These are phyloP conservation scores for Fusarium fracticaudum DNA, from an alignment of 2,329 filamentous ascomycete genomes.

Conservation along the genomic window DNA sequence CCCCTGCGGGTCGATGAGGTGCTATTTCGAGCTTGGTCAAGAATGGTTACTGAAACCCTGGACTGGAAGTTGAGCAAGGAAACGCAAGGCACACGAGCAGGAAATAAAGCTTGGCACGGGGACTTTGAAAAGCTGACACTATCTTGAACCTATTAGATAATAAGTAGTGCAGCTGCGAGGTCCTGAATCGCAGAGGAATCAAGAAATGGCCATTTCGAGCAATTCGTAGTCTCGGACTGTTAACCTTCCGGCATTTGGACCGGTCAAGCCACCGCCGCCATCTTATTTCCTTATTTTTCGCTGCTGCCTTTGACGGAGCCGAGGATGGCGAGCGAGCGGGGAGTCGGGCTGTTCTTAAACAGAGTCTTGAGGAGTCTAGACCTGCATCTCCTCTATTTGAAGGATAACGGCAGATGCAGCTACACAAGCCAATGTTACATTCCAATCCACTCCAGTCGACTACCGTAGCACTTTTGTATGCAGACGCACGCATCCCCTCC, in stretches of 20 bases:
- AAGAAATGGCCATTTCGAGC: background rate
- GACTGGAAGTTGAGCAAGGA: constrained; percentile 7
- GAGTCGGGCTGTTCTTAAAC: background rate
- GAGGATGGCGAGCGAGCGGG: background rate
- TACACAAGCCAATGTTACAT: background rate
- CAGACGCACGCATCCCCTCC: background rate
- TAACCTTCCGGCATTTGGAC: constrained; percentile 4
- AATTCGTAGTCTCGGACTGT: constrained; percentile 5
- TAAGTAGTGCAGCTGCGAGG: background rate
- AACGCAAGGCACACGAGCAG: constrained; percentile 5
- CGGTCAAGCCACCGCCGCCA: constrained; percentile 23
- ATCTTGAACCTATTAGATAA: background rate
- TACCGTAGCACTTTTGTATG: constrained; percentile 15
- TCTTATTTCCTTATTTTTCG: background rate
- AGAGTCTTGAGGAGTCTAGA: constrained; percentile 17
- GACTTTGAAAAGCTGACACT: background rate
- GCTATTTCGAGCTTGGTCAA: constrained; percentile 18
- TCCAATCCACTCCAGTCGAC: background rate
- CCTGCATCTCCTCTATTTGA: constrained; percentile 3
- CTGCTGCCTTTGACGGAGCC: background rate
- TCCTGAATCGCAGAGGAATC: background rate
- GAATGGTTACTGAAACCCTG: background rate
- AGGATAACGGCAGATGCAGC: constrained; percentile 27
- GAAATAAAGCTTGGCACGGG: constrained; percentile 22
- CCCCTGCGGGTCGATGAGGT: background rate